phyloP scores from a whole-genome alignment of 805 yeast species.

The Metschnikowia baotianmanensis region DNA sequence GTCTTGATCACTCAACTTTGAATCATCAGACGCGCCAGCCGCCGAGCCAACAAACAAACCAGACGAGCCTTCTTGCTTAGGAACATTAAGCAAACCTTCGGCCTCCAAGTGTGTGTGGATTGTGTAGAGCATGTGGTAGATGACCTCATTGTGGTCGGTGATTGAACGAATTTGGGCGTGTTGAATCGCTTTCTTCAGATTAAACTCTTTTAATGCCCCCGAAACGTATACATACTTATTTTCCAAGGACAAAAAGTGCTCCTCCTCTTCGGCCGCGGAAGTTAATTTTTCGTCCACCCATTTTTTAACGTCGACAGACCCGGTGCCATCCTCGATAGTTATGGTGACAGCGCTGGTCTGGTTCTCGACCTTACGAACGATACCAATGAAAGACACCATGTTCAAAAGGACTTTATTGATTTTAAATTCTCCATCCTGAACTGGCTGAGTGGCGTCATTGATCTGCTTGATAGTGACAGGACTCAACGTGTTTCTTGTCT shows the following conservation, averaged over 20 bases:
- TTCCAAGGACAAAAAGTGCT: slow-evolving; percentile 35
- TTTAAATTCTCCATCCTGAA: slow-evolving; percentile 67
- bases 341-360: slow-evolving; percentile 54
- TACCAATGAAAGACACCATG: slow-evolving; percentile 65
- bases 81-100: slow-evolving; percentile 41
- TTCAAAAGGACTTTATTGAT: slow-evolving; percentile 59
- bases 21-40: slow-evolving; percentile 23
- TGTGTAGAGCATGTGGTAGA: slow-evolving; percentile 66
- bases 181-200: slow-evolving; percentile 62
- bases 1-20: slow-evolving; percentile 30
- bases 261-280: slow-evolving; percentile 30
- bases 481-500: slow-evolving; percentile 24
- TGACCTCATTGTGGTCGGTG: slow-evolving; percentile 62
- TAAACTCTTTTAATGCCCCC: slow-evolving; percentile 51
- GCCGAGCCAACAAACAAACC: slow-evolving; percentile 30
- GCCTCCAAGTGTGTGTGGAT: slow-evolving; percentile 55
- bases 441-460: slow-evolving; percentile 55
- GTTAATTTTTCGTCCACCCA: slow-evolving; percentile 47
- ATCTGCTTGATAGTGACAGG: slow-evolving; percentile 79
- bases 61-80: slow-evolving; percentile 21
- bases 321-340: slow-evolving; percentile 76
- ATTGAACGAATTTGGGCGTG: slow-evolving; percentile 58
- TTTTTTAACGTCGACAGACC: slow-evolving; percentile 56
- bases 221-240: slow-evolving; percentile 61
- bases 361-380: slow-evolving; percentile 62